Evolutionary conservation across 192 early-diverging fungal genomes (phyloP), one percentile per base, ranked within the genome.

Genomic region (Backusella tuberculispora): DNA sequence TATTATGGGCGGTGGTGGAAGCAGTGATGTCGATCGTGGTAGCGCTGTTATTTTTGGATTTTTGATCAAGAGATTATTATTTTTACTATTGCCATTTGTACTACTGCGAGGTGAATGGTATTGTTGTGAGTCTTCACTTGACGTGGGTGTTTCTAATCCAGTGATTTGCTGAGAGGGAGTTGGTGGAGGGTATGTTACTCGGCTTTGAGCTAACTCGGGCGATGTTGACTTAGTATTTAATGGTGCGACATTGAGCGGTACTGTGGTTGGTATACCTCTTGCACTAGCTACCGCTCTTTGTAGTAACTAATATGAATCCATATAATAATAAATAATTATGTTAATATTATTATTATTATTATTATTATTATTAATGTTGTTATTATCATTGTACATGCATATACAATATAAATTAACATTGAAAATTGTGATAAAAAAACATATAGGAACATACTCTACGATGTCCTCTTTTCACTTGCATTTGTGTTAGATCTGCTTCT

Each of bases 391-490:
- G 26, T 26, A 60, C 24, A 60, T 19, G 26, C 53, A 26, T 60
- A 9, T 26, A 24, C 21, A 4, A 60, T 5, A 2, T 34, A 34
- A 21, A 60, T 60, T 60, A 60, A 60, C 24, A 60, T 26, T 60
- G 9, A 5, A 2, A n/a, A 29, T 60, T 60, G 9, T 26, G 26
- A 24, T 50, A 50, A 19, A 17, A 1, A 56, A 21, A 56, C 21
- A 26, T 56, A 56, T 44, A 26, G 63, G 40, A 70, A 77, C 73
- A 66, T 78, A 83, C 79, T 73, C 83, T 74, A 66, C 83, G 76
- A 73, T 83, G 83, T 43, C 83, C 83, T 66, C 83, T 64, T 73
- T 83, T 83, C 14, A 81, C 83, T 44, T 73, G 65, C 69, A 83
- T 78, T 5, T 80, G 76, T 21, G 67, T 74, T 63, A 83, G 56